Evolutionary conservation across 495 filamentous ascomycete genomes (phyloP), one percentile per base, ranked within the genome.

Genomic region (Talaromyces borbonicus): DNA sequence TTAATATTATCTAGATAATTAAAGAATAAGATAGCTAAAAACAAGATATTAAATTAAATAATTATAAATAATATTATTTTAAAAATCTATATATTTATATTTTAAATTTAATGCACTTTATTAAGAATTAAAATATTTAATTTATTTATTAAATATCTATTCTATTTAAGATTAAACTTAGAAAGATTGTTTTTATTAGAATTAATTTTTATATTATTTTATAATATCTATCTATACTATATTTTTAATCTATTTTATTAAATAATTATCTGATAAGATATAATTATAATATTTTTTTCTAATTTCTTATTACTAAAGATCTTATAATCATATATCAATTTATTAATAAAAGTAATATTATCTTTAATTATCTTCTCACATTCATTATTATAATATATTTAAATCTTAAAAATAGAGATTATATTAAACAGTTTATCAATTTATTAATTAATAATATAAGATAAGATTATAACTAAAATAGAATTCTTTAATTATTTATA

Each of bases 401-500:
- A 40, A 54, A 46, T 37, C 19, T 47, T 16, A 23, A 25, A 41
- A 42, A 25, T 52, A 41, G 25, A 38, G 46, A 37, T 51, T 36
- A 53, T 30, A 47, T 30, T 40, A 46, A 46, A 46, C 51, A 51
- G 29, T 38, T 22, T 24, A 32, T 26, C 12, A 23, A 46, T 47
- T 30, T 47, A 22, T 36, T 39, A 40, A 54, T 47, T 47, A 54
- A 48, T 40, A 46, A 41, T 22, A 31, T 32, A 15, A 36, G 41
- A 46, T 38, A 39, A 29, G 33, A 52, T 45, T 30, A 22, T 27
- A 44, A 43, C 27, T 35, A 52, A 46, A 40, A 51, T 37, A 51
- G 29, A 33, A 51, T n/a, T 20, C 40, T 36, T 8, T 46, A 25
- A 42, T 39, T 20, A 15, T 6, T 51, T 52, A 50, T 26, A 27